Percentiles rank a stretch among this genome's conserved stretches.
These are phyloP conservation scores for Simplicillium sp. DNA, from an alignment of 2,329 filamentous ascomycete genomes.

Conservation along the genomic window DNA sequence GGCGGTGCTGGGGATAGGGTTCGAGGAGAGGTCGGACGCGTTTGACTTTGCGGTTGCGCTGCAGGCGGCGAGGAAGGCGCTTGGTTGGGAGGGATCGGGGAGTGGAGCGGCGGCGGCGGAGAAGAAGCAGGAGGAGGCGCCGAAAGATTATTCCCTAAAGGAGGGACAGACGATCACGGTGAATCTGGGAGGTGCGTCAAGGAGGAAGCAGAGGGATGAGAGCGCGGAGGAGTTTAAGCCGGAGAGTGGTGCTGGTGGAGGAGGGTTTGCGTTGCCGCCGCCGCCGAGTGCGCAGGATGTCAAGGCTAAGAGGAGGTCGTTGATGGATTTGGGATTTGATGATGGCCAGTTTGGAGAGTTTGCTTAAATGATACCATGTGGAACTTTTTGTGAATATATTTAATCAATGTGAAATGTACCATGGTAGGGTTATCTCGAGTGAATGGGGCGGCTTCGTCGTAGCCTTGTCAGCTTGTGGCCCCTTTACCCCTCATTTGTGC, in stretches of 20 bases:
- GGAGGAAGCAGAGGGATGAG: constrained; percentile 13
- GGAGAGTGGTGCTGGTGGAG: constrained; percentile 28
- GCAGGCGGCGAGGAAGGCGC: constrained; percentile 64
- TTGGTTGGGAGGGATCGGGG: constrained; percentile 45
- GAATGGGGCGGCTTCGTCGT: no score
- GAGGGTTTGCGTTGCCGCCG: constrained; percentile 49
- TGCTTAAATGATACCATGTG: constrained; percentile 32
- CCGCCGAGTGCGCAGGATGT: constrained; percentile 54
- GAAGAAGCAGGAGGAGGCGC: constrained; percentile 24
- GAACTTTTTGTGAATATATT: no score
- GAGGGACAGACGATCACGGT: constrained; percentile 85
- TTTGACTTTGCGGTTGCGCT: constrained; percentile 78
- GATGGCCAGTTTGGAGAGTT: constrained; percentile 88
- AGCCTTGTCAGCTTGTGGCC: no score
- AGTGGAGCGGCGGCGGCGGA: constrained; percentile 24
- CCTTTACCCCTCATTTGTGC: no score
- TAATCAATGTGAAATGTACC: no score
- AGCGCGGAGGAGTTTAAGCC: constrained; percentile 8
- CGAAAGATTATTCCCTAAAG: constrained; percentile 72
- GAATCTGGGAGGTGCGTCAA: constrained; percentile 49
- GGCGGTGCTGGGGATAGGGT: constrained; percentile 74
- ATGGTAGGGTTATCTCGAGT: no score
- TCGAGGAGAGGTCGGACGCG: constrained; percentile 76
- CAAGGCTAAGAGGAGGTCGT: constrained; percentile 49
- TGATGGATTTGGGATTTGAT: constrained; percentile 68